phyloP scores from a whole-genome alignment of 2,329 filamentous ascomycete genomes.

The Penicillium sp. region DNA sequence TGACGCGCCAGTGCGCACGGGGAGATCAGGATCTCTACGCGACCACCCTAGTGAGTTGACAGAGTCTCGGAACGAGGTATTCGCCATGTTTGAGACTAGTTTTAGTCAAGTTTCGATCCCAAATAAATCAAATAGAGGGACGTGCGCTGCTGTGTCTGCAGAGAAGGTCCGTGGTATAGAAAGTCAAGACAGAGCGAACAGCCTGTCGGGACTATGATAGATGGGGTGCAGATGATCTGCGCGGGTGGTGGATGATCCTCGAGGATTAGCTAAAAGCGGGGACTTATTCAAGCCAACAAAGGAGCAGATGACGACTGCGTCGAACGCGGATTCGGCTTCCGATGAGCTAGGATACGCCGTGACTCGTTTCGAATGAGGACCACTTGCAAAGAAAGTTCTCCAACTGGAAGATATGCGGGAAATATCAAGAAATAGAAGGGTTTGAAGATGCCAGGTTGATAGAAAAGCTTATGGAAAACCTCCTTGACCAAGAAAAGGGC shows the following conservation, averaged over 20 bases:
- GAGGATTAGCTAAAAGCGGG: constrained; percentile 18
- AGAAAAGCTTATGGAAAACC: constrained; percentile 11
- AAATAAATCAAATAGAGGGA: constrained; percentile 12
- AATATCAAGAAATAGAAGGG: neutral
- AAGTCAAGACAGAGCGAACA: constrained; percentile 22
- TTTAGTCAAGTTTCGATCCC: constrained; percentile 10
- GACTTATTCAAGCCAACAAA: constrained; percentile 25
- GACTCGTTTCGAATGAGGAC: constrained; percentile 6
- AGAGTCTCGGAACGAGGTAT: constrained; percentile 80
- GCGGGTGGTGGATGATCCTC: constrained; percentile 25
- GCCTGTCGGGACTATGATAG: constrained; percentile 47
- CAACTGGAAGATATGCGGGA: constrained; percentile 1
- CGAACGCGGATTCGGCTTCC: constrained; percentile 19
- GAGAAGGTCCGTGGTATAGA: constrained; percentile 18
- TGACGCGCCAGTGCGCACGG: constrained; percentile 61
- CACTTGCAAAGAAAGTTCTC: neutral
- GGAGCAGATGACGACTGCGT: constrained; percentile 36
- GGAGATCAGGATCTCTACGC: constrained; percentile 72
- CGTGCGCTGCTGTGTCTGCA: constrained; percentile 22
- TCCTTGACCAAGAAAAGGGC: constrained; percentile 2
- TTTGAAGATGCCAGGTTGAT: constrained; percentile 5
- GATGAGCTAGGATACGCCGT: constrained; percentile 5
- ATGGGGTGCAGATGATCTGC: constrained; percentile 54
- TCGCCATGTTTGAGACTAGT: constrained; percentile 25
- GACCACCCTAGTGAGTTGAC: constrained; percentile 96